Conservation (phyloP, 129 eudicot genomes). For the Flaveria trinervia region DNA sequence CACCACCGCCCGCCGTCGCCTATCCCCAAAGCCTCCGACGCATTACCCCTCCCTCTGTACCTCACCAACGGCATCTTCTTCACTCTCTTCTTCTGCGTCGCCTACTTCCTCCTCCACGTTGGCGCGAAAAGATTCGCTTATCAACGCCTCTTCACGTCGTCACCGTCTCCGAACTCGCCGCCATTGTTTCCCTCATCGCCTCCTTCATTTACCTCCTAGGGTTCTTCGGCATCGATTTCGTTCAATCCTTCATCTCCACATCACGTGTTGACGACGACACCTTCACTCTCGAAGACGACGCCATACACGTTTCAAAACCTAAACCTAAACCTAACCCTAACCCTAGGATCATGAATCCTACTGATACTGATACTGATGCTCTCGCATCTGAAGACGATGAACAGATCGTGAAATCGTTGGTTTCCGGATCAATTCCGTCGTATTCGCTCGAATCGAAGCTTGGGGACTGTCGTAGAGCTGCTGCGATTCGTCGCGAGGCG, state of each 20-base stretch:
- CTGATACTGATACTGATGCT: not conserved
- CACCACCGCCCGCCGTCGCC: conserved; percentile 25
- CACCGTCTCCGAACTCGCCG: conserved; percentile 58
- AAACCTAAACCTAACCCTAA: conserved; percentile 21
- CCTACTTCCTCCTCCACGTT: conserved; percentile 69
- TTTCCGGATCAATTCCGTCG: conserved; percentile 40
- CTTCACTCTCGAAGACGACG: conserved; percentile 23
- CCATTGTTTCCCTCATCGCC: conserved; percentile 54
- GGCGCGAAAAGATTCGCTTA: conserved; percentile 70
- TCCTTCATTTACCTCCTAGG: conserved; percentile 67
- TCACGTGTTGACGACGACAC: conserved; percentile 35
- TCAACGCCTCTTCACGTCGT: conserved; percentile 70
- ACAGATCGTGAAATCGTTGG: conserved; percentile 39
- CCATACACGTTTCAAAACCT: too few species aligned
- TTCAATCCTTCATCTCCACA: conserved; percentile 56
- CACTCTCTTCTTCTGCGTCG: conserved; percentile 66
- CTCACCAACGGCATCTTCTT: conserved; percentile 73
- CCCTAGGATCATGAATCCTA: not conserved
- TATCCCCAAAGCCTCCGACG: conserved; percentile 65
- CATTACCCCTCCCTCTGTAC: conserved; percentile 72
- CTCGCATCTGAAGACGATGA: conserved; percentile 28
- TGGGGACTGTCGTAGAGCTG: conserved; percentile 45
- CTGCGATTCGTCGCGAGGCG: conserved; percentile 48
- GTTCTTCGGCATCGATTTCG: conserved; percentile 69
- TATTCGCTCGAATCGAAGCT: conserved; percentile 44